These are phyloP conservation scores for Rhizopogon vesiculosus DNA, from an alignment of 768 basidiomycete genomes.

Conservation along the genomic window DNA sequence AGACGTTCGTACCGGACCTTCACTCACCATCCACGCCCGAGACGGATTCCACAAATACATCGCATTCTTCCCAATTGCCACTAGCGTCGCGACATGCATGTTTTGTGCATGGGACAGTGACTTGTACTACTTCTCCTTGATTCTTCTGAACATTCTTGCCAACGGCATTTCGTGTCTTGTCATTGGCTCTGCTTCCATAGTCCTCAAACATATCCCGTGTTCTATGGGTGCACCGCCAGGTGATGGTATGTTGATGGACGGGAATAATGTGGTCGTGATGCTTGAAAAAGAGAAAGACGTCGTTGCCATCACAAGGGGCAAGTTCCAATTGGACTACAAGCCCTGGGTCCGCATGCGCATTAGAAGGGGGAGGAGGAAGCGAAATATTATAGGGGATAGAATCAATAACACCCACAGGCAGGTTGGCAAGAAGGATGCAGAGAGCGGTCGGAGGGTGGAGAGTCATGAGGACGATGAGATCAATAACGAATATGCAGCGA, in stretches of 20 bases:
- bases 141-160: conserved; percentile 26
- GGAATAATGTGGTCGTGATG: conserved; percentile 9
- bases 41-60: conserved; percentile 1
- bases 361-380: too few species aligned
- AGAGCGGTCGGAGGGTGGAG: not conserved
- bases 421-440: not conserved
- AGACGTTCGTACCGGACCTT: not conserved
- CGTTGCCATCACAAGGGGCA: conserved; percentile 12
- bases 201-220: conserved; percentile 1
- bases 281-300: conserved; percentile 12
- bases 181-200: conserved; percentile 17
- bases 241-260: conserved; percentile 9
- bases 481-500: conserved; percentile 6
- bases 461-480: not conserved
- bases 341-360: conserved; percentile 11
- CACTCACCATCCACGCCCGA: not conserved
- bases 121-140: conserved; percentile 26
- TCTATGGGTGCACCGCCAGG: conserved; percentile 7
- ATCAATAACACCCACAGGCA: too few species aligned
- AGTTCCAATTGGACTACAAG: conserved; percentile 13
- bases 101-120: conserved; percentile 20
- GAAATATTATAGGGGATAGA: too few species aligned
- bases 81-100: conserved; percentile 17
- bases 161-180: conserved; percentile 21
- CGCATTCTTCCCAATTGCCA: conserved; percentile 19